Conservation (phyloP, 805 yeast species). For the Myxozyma melibiosi region DNA sequence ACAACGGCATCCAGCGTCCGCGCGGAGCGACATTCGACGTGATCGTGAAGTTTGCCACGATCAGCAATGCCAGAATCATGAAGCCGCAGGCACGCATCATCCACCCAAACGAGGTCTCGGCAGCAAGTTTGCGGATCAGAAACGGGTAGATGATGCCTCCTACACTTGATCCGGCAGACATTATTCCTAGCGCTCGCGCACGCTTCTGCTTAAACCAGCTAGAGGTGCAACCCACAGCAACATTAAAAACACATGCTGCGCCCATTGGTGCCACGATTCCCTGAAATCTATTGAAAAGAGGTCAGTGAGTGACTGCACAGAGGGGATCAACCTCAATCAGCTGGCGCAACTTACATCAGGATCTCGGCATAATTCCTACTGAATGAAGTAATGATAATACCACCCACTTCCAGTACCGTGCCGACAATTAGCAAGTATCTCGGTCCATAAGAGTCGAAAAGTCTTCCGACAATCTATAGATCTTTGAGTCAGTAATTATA, state of each 20-base stretch:
- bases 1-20: conserved; percentile 22
- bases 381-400: conserved; percentile 42
- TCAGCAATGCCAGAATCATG: conserved; percentile 43
- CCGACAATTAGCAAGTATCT: conserved; percentile 32
- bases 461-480: conserved; percentile 27
- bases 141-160: conserved; percentile 57
- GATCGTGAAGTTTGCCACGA: conserved; percentile 36
- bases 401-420: conserved; percentile 35
- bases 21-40: conserved; percentile 28
- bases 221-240: conserved; percentile 27
- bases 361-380: conserved; percentile 53
- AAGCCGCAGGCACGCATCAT: conserved; percentile 55
- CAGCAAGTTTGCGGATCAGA: conserved; percentile 48
- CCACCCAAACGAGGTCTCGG: conserved; percentile 56
- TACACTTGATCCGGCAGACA: conserved; percentile 54
- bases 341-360: conserved; percentile 51
- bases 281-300: conserved; percentile 48
- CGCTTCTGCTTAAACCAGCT: conserved; percentile 49
- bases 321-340: conserved; percentile 33
- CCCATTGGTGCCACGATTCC: conserved; percentile 26
- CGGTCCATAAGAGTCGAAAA: conserved; percentile 33
- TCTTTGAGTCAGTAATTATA: background rate
- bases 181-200: conserved; percentile 51
- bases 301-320: conserved; percentile 49
- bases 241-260: conserved; percentile 25